phyloP scores from a whole-genome alignment of 768 basidiomycete genomes.

The Phlegmacium glaucopus region DNA sequence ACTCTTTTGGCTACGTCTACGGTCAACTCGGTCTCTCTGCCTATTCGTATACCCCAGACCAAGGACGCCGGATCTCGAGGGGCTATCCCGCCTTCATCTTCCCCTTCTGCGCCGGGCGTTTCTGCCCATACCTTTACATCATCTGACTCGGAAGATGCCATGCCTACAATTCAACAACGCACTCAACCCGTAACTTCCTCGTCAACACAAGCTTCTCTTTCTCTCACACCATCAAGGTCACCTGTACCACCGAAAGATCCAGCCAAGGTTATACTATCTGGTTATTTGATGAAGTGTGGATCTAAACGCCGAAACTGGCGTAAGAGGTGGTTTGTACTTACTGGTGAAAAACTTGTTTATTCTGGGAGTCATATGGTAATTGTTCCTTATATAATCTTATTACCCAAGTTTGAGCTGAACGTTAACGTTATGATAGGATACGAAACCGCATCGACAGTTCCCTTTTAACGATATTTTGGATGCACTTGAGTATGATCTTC shows the following conservation, averaged over 20 bases:
- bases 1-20: conserved; percentile 61
- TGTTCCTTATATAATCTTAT: conserved; percentile 9
- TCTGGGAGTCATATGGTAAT: conserved; percentile 93
- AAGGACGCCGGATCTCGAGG: conserved; percentile 14
- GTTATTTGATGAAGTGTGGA: conserved; percentile 96
- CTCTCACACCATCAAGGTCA: conserved; percentile 42
- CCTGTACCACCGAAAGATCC: conserved; percentile 47
- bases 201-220: conserved; percentile 36
- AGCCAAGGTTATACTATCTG: conserved; percentile 78
- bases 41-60: conserved; percentile 49
- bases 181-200: conserved; percentile 40
- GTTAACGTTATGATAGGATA: conserved; percentile 55
- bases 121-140: conserved; percentile 58
- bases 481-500: conserved; percentile 83
- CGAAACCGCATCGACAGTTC: conserved; percentile 84
- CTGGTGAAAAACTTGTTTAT: conserved; percentile 83
- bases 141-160: conserved; percentile 76
- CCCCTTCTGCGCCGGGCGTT: conserved; percentile 44
- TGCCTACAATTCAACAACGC: conserved; percentile 34
- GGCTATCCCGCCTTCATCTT: conserved; percentile 33
- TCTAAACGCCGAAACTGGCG: conserved; percentile 92
- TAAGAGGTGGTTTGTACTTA: conserved; percentile 97
- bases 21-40: conserved; percentile 47
- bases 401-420: conserved; percentile 8
- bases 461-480: conserved; percentile 84